Evolutionary conservation across 75 land plant species (phyloP).

Genomic region (Pinus tabuliformis): DNA sequence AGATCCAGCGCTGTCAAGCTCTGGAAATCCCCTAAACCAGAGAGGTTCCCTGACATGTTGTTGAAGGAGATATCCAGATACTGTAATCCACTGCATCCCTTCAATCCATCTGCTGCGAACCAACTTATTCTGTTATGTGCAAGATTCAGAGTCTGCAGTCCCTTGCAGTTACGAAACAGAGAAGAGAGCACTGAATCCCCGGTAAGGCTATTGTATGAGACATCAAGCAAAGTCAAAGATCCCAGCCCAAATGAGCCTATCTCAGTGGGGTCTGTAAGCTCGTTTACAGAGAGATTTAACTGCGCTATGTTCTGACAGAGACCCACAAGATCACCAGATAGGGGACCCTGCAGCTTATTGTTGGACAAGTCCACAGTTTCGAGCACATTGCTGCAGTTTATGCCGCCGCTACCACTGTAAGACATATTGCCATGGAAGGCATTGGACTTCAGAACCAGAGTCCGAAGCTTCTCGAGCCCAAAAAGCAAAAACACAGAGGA

Average conservation of each 20-base stretch:
- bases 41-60: conserved; percentile 22
- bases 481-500: neutral
- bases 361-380: conserved; percentile 6
- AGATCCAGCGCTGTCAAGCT: conserved; percentile 11
- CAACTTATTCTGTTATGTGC: conserved; percentile 9
- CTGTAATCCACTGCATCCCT: neutral
- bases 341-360: conserved; percentile 9
- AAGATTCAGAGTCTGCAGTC: conserved; percentile 5
- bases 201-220: conserved; percentile 4
- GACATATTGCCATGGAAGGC: conserved; percentile 7
- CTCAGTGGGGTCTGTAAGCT: neutral
- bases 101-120: neutral
- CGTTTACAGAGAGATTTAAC: neutral
- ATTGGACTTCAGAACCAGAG: conserved; percentile 5
- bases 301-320: neutral
- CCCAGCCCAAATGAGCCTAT: conserved; percentile 5
- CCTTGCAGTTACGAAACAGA: neutral
- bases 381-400: neutral
- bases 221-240: neutral
- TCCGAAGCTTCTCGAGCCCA: conserved; percentile 2
- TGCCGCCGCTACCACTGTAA: too few species aligned
- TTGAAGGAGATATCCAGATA: conserved; percentile 30
- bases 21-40: conserved; percentile 7
- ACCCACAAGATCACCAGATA: conserved; percentile 1
- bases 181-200: conserved; percentile 3